A percentile compares a stretch with the other conserved stretches of the same genome.
Evolutionary conservation across 2,329 filamentous ascomycete species (phyloP).

Genomic region (Fusarium staphyleae): DNA sequence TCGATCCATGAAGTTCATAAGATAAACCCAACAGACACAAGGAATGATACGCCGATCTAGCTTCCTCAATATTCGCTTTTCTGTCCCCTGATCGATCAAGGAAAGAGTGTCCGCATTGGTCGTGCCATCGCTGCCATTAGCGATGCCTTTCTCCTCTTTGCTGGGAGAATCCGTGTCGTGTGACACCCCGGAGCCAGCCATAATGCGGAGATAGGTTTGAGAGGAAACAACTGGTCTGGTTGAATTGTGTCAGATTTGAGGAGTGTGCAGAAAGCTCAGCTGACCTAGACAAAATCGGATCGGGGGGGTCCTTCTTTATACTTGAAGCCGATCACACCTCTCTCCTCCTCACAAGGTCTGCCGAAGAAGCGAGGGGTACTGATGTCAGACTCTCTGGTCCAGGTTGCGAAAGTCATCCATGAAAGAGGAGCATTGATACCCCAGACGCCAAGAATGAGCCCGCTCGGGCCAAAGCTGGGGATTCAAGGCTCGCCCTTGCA

Average conservation of each 20-base stretch:
- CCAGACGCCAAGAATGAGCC: constrained; percentile 3
- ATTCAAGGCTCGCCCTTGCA: no score
- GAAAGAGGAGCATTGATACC: constrained; percentile 2
- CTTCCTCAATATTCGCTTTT: constrained; percentile 6
- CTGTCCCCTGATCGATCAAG: not conserved
- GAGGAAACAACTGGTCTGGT: not conserved
- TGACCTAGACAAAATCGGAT: not conserved
- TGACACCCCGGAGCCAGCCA: not conserved
- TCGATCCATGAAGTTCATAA: constrained; percentile 12
- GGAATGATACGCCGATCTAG: constrained; percentile 7
- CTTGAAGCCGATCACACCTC: constrained; percentile 1
- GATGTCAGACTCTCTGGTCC: constrained; percentile 1
- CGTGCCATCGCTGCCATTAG: constrained; percentile 5
- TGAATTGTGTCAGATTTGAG: no score
- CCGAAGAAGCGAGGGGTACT: constrained; percentile 1
- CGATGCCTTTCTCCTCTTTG: constrained; percentile 1
- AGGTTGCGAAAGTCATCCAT: not conserved
- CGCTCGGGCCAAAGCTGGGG: constrained; percentile 3
- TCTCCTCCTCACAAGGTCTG: not conserved
- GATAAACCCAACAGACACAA: constrained; percentile 10
- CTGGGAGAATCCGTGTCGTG: not conserved
- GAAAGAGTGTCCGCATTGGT: not conserved
- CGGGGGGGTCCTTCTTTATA: constrained; percentile 1
- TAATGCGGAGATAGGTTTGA: not conserved
- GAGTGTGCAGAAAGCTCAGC: no score